A percentile compares a stretch with the other conserved stretches of the same genome.
Conservation (phyloP, 1,284 basidiomycete genomes). For the Fomitopsis palustris region DNA sequence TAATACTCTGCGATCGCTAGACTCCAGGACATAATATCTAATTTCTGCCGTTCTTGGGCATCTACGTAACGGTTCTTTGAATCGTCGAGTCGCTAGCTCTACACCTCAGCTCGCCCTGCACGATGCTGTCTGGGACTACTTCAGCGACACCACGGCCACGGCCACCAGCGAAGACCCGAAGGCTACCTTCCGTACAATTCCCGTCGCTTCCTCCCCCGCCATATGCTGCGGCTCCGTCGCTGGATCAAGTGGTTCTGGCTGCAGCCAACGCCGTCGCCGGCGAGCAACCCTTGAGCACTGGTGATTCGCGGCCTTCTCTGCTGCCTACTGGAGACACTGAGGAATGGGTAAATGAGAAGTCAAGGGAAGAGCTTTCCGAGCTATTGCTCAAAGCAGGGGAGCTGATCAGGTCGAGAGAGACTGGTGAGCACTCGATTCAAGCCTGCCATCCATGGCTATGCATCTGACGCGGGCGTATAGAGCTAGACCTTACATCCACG, state of each 20-base stretch:
- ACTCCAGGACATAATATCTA: no score
- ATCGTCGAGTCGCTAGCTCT: no score
- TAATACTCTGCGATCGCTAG: no score
- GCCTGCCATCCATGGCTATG: not conserved
- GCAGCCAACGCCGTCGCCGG: constrained; percentile 32
- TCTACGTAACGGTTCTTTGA: no score
- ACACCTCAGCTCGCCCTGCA: not conserved
- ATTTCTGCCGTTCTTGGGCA: no score
- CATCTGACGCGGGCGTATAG: constrained; percentile 33
- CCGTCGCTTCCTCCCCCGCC: constrained; percentile 50
- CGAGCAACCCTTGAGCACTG: constrained; percentile 15
- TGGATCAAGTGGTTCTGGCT: constrained; percentile 32
- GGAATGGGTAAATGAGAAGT: constrained; percentile 57
- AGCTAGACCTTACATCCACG: constrained; percentile 64
- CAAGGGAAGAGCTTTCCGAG: constrained; percentile 67
- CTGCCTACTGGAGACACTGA: constrained; percentile 23
- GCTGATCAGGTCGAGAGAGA: constrained; percentile 73
- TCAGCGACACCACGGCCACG: constrained; percentile 49
- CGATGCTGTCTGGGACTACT: constrained; percentile 45
- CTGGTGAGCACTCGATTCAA: constrained; percentile 47
- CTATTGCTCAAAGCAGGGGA: constrained; percentile 66
- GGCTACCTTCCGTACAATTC: constrained; percentile 34
- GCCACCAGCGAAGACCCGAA: constrained; percentile 56
- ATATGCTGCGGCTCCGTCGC: constrained; percentile 37
- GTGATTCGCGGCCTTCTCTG: constrained; percentile 13